Conservation (phyloP, 495 filamentous ascomycete genomes). For the Tuber indicum region DNA sequence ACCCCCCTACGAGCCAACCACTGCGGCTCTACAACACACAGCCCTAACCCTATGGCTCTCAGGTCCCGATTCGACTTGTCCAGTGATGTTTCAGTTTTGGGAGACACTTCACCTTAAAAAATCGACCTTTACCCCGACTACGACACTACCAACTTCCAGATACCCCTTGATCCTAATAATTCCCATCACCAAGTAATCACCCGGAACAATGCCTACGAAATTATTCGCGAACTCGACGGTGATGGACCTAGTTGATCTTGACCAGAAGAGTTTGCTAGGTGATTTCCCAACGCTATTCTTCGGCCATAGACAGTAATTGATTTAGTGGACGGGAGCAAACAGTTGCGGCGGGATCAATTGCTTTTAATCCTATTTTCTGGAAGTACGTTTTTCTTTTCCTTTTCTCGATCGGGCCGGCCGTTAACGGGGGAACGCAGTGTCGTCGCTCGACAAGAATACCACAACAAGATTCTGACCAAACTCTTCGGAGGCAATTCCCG, state of each 20-base stretch:
- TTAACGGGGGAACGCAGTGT: background rate
- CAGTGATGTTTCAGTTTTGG: background rate
- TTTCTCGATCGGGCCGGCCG: background rate
- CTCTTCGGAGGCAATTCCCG: slow-evolving; percentile 75
- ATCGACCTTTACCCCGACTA: background rate
- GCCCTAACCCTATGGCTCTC: background rate
- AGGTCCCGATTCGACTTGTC: background rate
- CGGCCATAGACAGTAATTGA: background rate
- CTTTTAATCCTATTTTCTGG: slow-evolving; percentile 75
- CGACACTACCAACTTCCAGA: background rate
- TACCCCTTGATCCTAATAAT: background rate
- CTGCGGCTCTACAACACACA: background rate
- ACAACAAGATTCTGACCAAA: slow-evolving; percentile 77
- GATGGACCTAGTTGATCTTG: slow-evolving; percentile 55
- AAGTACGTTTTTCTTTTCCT: slow-evolving; percentile 50
- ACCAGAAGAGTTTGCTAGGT: slow-evolving; percentile 58
- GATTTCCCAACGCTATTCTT: slow-evolving; percentile 10
- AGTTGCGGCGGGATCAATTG: slow-evolving; percentile 63
- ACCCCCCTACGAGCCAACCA: background rate
- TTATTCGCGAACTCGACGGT: slow-evolving; percentile 30
- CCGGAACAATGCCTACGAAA: slow-evolving; percentile 28
- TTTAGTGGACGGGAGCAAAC: slow-evolving; percentile 22
- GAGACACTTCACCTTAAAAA: background rate
- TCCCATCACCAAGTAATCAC: background rate
- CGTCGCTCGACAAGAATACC: slow-evolving; percentile 63